Conservation (phyloP, 331 rosid species). For the Quercus phellos region DNA sequence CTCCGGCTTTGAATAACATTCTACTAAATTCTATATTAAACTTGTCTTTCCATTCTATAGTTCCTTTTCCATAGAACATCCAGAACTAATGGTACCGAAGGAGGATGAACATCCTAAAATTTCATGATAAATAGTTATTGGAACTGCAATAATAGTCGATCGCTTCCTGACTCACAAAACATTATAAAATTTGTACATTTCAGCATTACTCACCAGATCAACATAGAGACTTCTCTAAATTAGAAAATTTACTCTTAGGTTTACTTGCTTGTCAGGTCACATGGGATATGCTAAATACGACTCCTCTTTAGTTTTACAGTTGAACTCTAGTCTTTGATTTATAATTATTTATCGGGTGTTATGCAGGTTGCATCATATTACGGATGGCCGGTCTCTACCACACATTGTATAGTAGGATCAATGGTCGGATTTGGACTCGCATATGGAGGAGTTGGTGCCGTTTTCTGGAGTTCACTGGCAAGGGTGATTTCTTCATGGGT, state of each 20-base stretch:
- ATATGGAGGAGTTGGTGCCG: constrained; percentile 90
- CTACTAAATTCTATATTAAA: neutral
- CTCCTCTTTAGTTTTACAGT: neutral
- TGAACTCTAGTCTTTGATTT: neutral
- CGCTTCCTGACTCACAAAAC: neutral
- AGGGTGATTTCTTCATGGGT: constrained; percentile 90
- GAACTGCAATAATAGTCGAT: neutral
- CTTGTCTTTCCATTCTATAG: neutral
- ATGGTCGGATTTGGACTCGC: constrained; percentile 94
- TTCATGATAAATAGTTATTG: neutral
- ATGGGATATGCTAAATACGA: neutral
- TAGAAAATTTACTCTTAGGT: neutral
- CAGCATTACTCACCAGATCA: neutral
- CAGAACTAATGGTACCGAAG: neutral
- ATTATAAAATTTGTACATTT: neutral
- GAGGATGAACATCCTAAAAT: neutral
- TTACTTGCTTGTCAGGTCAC: neutral
- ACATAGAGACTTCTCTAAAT: neutral
- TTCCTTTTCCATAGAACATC: neutral
- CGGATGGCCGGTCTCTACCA: constrained; percentile 97
- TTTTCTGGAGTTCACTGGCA: constrained; percentile 94
- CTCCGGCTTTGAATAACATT: neutral
- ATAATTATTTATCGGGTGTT: constrained; percentile 14
- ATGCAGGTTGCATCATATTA: constrained; percentile 78
- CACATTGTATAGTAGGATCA: constrained; percentile 96